Evolutionary conservation across 495 filamentous ascomycete species (phyloP).

Genomic region (Cenococcum geophilum): DNA sequence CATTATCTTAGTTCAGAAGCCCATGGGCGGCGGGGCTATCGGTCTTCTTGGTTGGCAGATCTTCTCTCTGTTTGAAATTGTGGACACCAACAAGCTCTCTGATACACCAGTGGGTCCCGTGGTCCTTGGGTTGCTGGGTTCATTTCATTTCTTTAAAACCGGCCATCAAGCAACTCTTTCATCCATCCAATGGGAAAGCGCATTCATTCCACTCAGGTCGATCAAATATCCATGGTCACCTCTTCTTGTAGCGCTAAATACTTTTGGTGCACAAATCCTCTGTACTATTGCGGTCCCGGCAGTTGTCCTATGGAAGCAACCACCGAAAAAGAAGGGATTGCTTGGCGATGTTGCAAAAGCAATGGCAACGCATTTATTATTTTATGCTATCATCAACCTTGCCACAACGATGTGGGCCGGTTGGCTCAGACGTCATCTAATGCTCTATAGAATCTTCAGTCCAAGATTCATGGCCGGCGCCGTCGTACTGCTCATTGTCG

Average conservation of each 20-base stretch:
- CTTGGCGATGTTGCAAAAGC: slow-evolving; percentile 65
- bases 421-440: slow-evolving; percentile 79
- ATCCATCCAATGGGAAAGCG: slow-evolving; percentile 94
- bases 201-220: slow-evolving; percentile 79
- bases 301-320: slow-evolving; percentile 77
- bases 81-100: slow-evolving; percentile 67
- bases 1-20: slow-evolving; percentile 79
- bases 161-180: slow-evolving; percentile 87
- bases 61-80: slow-evolving; percentile 77
- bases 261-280: slow-evolving; percentile 81
- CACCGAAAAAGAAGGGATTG: slow-evolving; percentile 48
- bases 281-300: slow-evolving; percentile 73
- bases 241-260: slow-evolving; percentile 74
- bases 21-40: slow-evolving; percentile 84
- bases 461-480: slow-evolving; percentile 86
- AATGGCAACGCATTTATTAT: slow-evolving; percentile 65
- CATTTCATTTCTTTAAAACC: slow-evolving; percentile 95
- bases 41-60: slow-evolving; percentile 77
- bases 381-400: slow-evolving; percentile 71
- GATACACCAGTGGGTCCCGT: slow-evolving; percentile 75
- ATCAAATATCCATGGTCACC: slow-evolving; percentile 88
- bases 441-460: slow-evolving; percentile 94
- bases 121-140: slow-evolving; percentile 76
- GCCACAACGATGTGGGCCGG: slow-evolving; percentile 86
- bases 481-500: slow-evolving; percentile 63